phyloP scores from a whole-genome alignment of 2,329 filamentous ascomycete genomes.

The Colletotrichum karsti region DNA sequence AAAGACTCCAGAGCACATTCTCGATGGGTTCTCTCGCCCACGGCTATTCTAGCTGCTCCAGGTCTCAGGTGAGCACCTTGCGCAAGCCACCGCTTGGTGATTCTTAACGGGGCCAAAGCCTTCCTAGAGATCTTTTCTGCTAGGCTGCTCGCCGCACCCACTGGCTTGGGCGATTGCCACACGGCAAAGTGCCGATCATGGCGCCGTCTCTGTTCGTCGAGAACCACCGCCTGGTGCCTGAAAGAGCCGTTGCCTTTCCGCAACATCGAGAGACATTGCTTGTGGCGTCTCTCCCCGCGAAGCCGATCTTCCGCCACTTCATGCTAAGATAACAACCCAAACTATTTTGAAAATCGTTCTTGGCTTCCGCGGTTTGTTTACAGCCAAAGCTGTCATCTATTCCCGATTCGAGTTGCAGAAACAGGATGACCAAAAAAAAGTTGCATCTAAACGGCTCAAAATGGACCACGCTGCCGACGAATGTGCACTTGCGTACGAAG shows the following conservation, averaged over 20 bases:
- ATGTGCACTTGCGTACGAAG: slow-evolving; percentile 4
- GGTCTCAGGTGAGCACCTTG: slow-evolving; percentile 25
- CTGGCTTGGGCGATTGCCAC: background rate
- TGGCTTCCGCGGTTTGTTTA: background rate
- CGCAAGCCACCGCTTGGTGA: slow-evolving; percentile 18
- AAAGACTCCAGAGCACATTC: background rate
- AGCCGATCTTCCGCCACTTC: background rate
- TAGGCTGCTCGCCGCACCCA: background rate
- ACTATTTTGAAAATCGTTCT: background rate
- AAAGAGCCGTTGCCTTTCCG: background rate
- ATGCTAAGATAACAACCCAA: background rate
- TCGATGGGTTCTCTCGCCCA: background rate
- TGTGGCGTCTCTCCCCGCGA: slow-evolving; percentile 6
- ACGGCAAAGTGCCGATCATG: slow-evolving; percentile 3
- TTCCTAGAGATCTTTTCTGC: background rate
- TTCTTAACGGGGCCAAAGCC: background rate
- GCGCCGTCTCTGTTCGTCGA: background rate
- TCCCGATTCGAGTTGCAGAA: background rate
- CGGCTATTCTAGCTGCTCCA: background rate
- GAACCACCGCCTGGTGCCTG: background rate
- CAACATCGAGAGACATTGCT: background rate
- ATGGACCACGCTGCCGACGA: background rate
- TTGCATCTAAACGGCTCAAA: background rate
- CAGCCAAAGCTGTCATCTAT: background rate
- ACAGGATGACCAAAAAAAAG: background rate